Percentiles rank a stretch among this genome's conserved stretches.
Evolutionary conservation across 176 grass and related monocot species (phyloP).

Genomic region (Rhipidocladum racemiflorum): DNA sequence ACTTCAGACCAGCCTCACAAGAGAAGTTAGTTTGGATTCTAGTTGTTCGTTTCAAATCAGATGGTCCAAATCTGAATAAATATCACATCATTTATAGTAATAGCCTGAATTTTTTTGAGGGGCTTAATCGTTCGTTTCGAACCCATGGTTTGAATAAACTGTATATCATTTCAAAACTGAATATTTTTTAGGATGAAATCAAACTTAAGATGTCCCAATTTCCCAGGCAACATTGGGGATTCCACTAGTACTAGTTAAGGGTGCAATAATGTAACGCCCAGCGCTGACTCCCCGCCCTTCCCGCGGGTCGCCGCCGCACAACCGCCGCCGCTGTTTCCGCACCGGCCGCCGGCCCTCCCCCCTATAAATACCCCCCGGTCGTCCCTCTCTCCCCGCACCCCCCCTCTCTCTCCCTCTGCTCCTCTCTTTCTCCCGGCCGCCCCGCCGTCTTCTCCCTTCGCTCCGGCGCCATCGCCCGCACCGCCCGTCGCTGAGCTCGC

Average conservation of each 20-base stretch:
- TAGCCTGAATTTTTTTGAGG: not conserved
- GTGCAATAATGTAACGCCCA: no score
- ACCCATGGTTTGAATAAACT: not conserved
- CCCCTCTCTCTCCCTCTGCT: no score
- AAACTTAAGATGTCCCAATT: not conserved
- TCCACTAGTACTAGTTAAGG: not conserved
- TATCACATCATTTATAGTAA: not conserved
- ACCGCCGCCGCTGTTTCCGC: no score
- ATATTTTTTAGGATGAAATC: not conserved
- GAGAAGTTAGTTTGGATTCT: not conserved
- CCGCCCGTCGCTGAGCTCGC: no score
- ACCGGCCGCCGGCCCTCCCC: no score
- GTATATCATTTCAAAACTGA: not conserved
- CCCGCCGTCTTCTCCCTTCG: no score
- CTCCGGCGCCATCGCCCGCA: no score
- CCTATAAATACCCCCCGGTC: no score
- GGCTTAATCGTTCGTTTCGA: not conserved
- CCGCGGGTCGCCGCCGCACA: no score
- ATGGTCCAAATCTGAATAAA: not conserved
- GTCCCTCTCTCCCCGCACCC: no score
- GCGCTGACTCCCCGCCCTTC: no score
- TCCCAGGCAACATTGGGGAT: not conserved
- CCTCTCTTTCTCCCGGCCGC: no score
- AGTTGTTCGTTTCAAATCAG: not conserved
- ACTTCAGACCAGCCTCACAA: not conserved